Evolutionary conservation across 83 land plant species (phyloP), one percentile per base, ranked within the genome.

Genomic region (Diphasiastrum complanatum): DNA sequence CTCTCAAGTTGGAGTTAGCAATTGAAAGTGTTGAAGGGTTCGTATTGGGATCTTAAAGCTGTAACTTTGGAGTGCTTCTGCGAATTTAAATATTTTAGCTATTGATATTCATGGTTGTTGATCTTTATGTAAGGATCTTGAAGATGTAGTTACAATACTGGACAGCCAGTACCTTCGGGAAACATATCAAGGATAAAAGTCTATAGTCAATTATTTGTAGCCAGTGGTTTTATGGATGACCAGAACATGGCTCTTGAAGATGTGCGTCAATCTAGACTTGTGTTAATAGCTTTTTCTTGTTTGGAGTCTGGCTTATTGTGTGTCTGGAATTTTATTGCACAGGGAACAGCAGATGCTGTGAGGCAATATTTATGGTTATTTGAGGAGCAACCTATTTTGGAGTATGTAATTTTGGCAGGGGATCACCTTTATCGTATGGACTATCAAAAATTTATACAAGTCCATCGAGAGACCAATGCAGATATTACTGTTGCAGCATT

Each of bases 261-360:
- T 14, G 10, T 0, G 4, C 6, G n/a, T 8, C n/a, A 1, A 24
- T 24, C 35, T n/a, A 20, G 4, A 29, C 0, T 49, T 24, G 3
- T 27, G 47, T 49, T 25, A 24, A 5, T 24, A 48, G 61, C 57
- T 23, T 22, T 12, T 19, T 51, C 22, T 3, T 12, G 61, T 11
- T 1, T 24, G 14, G 27, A 34, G 4, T 33, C 33, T 19, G 30
- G 30, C 27, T 56, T 33, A 19, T 47, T 25, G 26, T 35, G 25
- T 18, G 6, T 6, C 6, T 34, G 33, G 52, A 12, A 49, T 1
- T 16, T 54, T 37, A 37, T 29, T 4, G 23, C 53, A 32, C 60
- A 91, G 97, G 97, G 97, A 53, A 81, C 76, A 51, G 97, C 93
- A 3, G 97, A 91, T 84, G 92, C 97, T 35, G 78, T 86, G 34